Evolutionary conservation across 192 early-diverging fungal species (phyloP).

Genomic region (Radiomyces spectabilis): DNA sequence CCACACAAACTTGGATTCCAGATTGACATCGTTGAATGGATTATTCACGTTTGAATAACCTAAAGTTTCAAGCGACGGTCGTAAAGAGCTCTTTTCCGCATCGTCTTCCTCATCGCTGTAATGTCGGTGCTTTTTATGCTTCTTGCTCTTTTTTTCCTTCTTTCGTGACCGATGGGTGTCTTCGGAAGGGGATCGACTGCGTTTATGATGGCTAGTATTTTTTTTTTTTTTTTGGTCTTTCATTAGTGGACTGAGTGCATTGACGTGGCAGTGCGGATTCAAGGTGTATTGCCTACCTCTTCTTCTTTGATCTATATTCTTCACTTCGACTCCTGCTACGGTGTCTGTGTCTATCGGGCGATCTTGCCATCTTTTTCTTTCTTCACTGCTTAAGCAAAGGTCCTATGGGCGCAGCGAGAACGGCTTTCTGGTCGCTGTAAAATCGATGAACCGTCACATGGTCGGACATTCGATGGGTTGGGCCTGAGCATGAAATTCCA

Average conservation of each 20-base stretch:
- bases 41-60: conserved; percentile 70
- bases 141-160: conserved; percentile 21
- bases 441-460: not conserved
- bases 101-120: conserved; percentile 5
- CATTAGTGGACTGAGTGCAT: too few relatives aligned
- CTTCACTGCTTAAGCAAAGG: not conserved
- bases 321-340: not conserved
- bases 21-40: conserved; percentile 73
- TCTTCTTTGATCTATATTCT: not conserved
- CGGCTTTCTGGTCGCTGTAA: not conserved
- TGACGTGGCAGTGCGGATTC: too few relatives aligned
- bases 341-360: not conserved
- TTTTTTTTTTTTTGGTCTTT: not conserved
- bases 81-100: not conserved
- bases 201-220: conserved; percentile 1
- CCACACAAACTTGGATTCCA: conserved; percentile 89
- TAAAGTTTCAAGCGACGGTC: conserved; percentile 7
- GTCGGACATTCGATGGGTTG: not conserved
- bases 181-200: conserved; percentile 6
- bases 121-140: conserved; percentile 8
- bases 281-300: not conserved
- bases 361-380: conserved; percentile 1
- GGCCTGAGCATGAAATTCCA: not conserved
- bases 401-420: not conserved
- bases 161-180: not conserved